Base-by-base conservation (phyloP, 2,329 filamentous ascomycete species). In the Pyrenophora teres region DNA sequence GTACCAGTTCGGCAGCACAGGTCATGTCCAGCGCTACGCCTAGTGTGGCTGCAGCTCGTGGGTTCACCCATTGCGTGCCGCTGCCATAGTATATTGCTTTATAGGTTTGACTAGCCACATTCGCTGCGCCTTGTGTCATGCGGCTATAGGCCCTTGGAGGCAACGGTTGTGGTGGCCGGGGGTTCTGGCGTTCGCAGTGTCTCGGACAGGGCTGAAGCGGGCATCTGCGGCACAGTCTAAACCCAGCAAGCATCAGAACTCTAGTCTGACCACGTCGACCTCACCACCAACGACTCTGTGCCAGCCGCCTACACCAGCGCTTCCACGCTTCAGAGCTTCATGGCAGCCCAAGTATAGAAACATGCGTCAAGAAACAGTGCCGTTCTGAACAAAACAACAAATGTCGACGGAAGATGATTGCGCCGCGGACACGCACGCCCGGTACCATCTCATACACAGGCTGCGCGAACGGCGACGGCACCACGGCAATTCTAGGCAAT, bases 191-290 rank as follows among this genome's bases (percentile, higher is more conserved):
- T 59, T 62, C 49, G 39, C 39, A 46, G 37, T 54, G 64, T 65
- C 59, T 67, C 63, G 58, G 53, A 58, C 52, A 53, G 52, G 59
- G 60, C 21, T 59, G 48, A 64, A 65, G 63, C 64, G 64, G 65
- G 53, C 57, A 57, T 63, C 61, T 67, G 64, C 64, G 60, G 62
- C 63, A 62, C 55, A 56, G 30, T 43, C 54, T 62, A 66, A 66
- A 66, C 63, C 62, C 50, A 60, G 58, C 57, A 47, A 57, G 63
- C 63, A 65, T 65, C 63, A 66, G 63, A 66, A 65, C 62, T 54
- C 56, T 61, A 56, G 56, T 57, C 62, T 39, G 46, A 59, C 62
- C 46, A 59, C 56, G 21, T 42, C 51, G 37, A 64, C 64, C 58
- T 64, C 64, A 63, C 59, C 55, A 65, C 53, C 44, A 60, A 53